These are phyloP conservation scores for Eucalyptus sp. DNA, from an alignment of 345 rosid genomes.

Conservation along the genomic window DNA sequence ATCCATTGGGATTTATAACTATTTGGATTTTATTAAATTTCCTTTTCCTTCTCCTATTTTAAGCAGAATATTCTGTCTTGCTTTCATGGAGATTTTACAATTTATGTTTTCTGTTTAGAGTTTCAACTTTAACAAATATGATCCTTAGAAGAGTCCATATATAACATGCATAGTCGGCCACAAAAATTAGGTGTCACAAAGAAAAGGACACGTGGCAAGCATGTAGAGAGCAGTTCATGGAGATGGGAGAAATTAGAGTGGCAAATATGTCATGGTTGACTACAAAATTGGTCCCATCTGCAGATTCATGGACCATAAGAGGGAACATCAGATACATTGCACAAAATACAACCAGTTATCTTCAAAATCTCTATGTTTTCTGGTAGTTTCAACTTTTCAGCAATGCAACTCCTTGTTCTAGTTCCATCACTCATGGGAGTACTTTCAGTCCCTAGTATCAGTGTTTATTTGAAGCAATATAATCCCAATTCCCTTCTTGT, in stretches of 20 bases:
- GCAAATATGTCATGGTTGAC: neutral
- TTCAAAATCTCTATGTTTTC: neutral
- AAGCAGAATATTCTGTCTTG: neutral
- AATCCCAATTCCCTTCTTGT: neutral
- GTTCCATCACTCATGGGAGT: neutral
- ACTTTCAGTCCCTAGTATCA: neutral
- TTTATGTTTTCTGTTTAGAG: neutral
- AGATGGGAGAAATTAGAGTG: neutral
- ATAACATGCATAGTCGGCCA: neutral
- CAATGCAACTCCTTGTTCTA: neutral
- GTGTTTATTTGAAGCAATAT: neutral
- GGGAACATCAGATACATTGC: neutral
- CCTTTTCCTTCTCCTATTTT: neutral
- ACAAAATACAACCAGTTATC: neutral
- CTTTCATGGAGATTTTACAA: neutral
- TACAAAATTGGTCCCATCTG: neutral
- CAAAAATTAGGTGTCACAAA: neutral
- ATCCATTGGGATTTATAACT: neutral
- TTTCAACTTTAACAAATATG: neutral
- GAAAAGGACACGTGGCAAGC: neutral
- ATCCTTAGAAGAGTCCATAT: neutral
- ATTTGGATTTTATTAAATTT: neutral
- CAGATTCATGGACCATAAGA: neutral
- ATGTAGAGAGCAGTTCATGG: neutral
- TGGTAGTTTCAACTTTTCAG: neutral